A percentile compares a stretch with the other conserved stretches of the same genome.
These are phyloP conservation scores for Gracilaria caudata DNA, from an alignment of 23 red algal species.

Conservation along the genomic window DNA sequence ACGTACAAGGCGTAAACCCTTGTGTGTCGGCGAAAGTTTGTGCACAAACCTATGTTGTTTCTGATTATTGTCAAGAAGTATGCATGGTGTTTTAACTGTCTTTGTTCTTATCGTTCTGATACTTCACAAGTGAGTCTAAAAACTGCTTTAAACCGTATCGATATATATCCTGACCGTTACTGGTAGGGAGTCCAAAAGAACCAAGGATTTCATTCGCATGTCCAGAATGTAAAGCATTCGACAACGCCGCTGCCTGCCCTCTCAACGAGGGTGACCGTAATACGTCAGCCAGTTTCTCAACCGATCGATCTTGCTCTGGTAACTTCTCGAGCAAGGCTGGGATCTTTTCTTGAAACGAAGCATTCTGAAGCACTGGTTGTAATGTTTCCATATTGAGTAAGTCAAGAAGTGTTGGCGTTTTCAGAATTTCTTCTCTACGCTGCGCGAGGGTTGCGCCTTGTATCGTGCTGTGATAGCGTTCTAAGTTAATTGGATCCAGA, in stretches of 20 bases:
- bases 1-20: background rate
- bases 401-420: conserved; percentile 43
- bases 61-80: no score
- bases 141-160: conserved; percentile 45
- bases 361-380: background rate
- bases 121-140: conserved; percentile 35
- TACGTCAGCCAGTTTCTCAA: conserved; percentile 7
- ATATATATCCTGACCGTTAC: background rate
- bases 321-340: conserved; percentile 18
- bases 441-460: background rate
- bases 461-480: conserved; percentile 3
- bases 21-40: no score
- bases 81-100: no score
- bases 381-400: conserved; percentile 44
- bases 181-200: conserved; percentile 42
- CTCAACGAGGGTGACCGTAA: conserved; percentile 49
- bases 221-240: conserved; percentile 47
- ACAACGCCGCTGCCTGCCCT: conserved; percentile 28
- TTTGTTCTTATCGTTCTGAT: conserved; percentile 29
- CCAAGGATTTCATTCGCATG: conserved; percentile 48
- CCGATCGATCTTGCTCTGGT: conserved; percentile 42
- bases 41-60: no score
- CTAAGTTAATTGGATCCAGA: conserved; percentile 23
- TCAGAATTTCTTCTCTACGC: conserved; percentile 38
- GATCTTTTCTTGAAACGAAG: conserved; percentile 19